Base-by-base conservation (phyloP, 2,329 filamentous ascomycete species). In the Hypoxylon sp. region DNA sequence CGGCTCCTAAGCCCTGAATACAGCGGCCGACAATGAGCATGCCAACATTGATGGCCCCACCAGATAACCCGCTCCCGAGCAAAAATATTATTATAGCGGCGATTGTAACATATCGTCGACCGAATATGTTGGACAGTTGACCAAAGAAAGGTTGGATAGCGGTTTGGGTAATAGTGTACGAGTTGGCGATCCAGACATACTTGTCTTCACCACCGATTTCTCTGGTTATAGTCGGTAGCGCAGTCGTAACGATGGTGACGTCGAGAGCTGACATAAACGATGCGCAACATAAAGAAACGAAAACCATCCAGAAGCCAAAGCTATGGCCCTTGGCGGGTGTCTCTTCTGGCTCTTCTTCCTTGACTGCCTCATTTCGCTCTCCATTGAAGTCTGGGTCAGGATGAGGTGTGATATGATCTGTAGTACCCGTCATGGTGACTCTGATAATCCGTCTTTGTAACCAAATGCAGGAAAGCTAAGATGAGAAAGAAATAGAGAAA, bases 81-180 rank as follows among this genome's bases (percentile, higher is more conserved):
- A 77, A 75, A 68, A 86, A 86, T 3, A 84, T 67, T 19, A 71
- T 74, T 3, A 84, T 77, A 1, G 80, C 65, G 1, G 72, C 52
- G 1, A 84, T 70, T 3, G 78, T 71, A 6, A 78, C 68, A 52
- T 72, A 79, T 31, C 81, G 78, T 2, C 85, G 77, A 3, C 85
- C 84, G 63, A 82, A 86, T n/a, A 85, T 78, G 60, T 85, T 79
- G 3, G 80, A 77, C 0, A 83, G 53, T 68, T 85, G 83, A 2
- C 82, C 83, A 54, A 80, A 82, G 0, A 84, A 61, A 0, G 83
- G 83, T 58, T 83, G 82, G 14, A 83, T 77, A 2, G 80, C 80
- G 0, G 80, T 80, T 68, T 63, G 73, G 17, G 66, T 64, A 5
- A 68, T 47, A 24, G 63, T 29, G 63, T n/a, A 66, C 29, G 63